Conservation (phyloP, 495 filamentous ascomycete species). For the Melanomma pulvis-pyrius region DNA sequence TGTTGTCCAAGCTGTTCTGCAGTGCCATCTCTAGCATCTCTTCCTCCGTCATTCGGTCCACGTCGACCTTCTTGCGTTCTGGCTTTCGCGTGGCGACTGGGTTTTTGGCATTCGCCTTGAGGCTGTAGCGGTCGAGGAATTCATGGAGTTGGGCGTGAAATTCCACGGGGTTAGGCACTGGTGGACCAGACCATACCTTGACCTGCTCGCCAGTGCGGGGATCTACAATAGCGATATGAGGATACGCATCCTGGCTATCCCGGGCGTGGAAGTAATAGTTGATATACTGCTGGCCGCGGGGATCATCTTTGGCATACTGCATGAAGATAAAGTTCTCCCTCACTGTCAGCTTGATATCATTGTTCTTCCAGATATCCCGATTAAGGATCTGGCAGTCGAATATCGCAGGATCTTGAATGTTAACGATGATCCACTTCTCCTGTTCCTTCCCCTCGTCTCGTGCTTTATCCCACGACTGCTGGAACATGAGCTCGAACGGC, state of each 20-base stretch:
- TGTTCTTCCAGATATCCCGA: slow-evolving; percentile 91
- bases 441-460: slow-evolving; percentile 79
- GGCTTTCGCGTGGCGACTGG: slow-evolving; percentile 82
- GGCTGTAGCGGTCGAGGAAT: slow-evolving; percentile 92
- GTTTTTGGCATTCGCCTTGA: slow-evolving; percentile 85
- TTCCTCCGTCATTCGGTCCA: slow-evolving; percentile 91
- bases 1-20: slow-evolving; percentile 73
- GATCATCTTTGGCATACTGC: slow-evolving; percentile 84
- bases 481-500: slow-evolving; percentile 82
- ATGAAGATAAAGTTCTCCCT: slow-evolving; percentile 93
- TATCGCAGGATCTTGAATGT: slow-evolving; percentile 87
- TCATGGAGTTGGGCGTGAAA: slow-evolving; percentile 92
- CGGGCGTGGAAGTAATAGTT: slow-evolving; percentile 84
- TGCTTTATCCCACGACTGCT: slow-evolving; percentile 74
- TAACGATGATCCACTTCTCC: slow-evolving; percentile 92
- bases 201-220: slow-evolving; percentile 96
- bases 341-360: slow-evolving; percentile 73
- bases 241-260: slow-evolving; percentile 77
- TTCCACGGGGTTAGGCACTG: slow-evolving; percentile 73
- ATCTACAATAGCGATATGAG: slow-evolving; percentile 93
- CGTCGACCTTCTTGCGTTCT: slow-evolving; percentile 68
- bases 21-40: slow-evolving; percentile 94
- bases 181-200: slow-evolving; percentile 88
- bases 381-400: slow-evolving; percentile 94
- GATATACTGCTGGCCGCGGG: slow-evolving; percentile 73